Evolutionary conservation across 225 moss, liverwort and hornwort species (phyloP).

Genomic region (Climacium dendroides): DNA sequence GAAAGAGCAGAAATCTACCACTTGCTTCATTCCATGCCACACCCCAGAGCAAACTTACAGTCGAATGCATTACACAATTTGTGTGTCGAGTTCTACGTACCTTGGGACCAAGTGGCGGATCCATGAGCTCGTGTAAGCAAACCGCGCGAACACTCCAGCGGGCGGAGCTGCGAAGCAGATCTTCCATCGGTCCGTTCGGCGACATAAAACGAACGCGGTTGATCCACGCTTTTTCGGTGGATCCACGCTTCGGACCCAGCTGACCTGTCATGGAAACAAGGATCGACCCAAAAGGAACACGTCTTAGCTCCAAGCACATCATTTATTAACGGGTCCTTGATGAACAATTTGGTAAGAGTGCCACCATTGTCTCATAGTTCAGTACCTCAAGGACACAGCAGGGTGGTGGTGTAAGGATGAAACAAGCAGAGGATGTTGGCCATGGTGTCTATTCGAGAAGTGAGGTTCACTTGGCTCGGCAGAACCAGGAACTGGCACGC

Average conservation of each 20-base stretch:
- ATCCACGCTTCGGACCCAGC: background rate
- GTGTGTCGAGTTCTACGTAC: background rate
- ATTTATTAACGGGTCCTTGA: background rate
- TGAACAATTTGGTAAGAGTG: too few relatives aligned
- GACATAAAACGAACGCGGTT: background rate
- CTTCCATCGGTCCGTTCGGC: conserved; percentile 11
- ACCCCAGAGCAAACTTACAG: background rate
- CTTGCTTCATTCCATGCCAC: background rate
- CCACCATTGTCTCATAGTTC: background rate
- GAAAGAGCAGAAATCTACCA: background rate
- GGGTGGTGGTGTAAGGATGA: conserved; percentile 8
- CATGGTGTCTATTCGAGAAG: background rate
- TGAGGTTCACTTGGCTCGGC: background rate
- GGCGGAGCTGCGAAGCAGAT: conserved; percentile 47
- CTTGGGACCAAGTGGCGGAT: conserved; percentile 89
- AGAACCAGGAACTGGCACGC: background rate
- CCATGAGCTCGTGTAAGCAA: conserved; percentile 79
- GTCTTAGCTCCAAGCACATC: background rate
- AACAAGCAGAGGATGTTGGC: background rate
- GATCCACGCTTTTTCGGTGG: too few relatives aligned
- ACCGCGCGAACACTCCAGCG: conserved; percentile 56
- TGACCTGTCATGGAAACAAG: background rate
- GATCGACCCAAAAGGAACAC: background rate
- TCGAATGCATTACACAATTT: background rate
- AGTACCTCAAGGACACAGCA: conserved; percentile 5